Conservation (phyloP, 1,284 basidiomycete species). For the Ceratobasidium sp. region DNA sequence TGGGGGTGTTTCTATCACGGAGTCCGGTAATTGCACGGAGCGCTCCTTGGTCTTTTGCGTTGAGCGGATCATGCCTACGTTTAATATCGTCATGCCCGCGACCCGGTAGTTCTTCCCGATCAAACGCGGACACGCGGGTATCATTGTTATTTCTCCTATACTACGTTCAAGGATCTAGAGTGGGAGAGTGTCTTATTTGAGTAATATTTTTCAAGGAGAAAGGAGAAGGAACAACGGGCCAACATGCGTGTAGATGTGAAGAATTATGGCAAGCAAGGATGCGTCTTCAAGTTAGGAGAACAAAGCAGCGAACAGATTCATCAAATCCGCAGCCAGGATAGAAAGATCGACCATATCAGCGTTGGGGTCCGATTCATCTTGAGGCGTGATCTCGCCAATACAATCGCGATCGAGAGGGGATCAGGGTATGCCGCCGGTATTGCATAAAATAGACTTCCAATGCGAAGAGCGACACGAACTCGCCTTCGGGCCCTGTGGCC, state of each 20-base stretch:
- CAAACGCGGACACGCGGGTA: constrained; percentile 72
- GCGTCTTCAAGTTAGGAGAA: constrained; percentile 71
- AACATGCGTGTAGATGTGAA: constrained; percentile 16
- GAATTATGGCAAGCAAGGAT: constrained; percentile 77
- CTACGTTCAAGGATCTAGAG: constrained; percentile 85
- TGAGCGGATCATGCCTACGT: constrained; percentile 58
- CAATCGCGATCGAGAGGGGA: neutral
- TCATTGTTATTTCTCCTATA: constrained; percentile 91
- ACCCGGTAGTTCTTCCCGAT: constrained; percentile 75
- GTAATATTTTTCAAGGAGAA: constrained; percentile 16
- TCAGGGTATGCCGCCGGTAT: neutral
- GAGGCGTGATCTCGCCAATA: constrained; percentile 67
- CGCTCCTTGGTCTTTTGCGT: constrained; percentile 23
- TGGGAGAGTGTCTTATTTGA: neutral
- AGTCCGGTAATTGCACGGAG: constrained; percentile 63
- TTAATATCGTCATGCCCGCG: constrained; percentile 87
- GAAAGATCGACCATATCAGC: constrained; percentile 72
- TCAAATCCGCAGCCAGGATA: constrained; percentile 78
- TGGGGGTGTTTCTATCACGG: constrained; percentile 91
- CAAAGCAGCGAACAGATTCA: constrained; percentile 70
- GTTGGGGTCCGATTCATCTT: constrained; percentile 51
- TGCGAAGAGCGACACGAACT: constrained; percentile 51
- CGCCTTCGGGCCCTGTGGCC: constrained; percentile 51
- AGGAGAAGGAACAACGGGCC: constrained; percentile 44
- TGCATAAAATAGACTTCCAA: constrained; percentile 89